Percentiles rank a stretch among this genome's conserved stretches.
phyloP scores from a whole-genome alignment of 768 basidiomycete genomes.

The Xerocomus spinulosus region DNA sequence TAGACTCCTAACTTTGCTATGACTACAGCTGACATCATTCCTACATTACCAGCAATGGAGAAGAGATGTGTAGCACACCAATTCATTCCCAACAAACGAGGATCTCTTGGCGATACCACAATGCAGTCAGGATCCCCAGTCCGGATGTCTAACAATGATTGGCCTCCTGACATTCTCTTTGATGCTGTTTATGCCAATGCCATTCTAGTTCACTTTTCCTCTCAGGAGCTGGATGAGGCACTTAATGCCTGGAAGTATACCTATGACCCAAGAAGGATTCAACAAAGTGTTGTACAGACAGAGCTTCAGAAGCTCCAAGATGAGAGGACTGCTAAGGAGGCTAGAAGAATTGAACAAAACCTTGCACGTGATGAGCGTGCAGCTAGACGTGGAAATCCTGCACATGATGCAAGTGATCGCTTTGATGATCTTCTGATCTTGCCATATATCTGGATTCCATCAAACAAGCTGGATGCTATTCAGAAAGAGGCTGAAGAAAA shows the following conservation, averaged over 20 bases:
- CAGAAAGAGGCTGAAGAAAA: not conserved
- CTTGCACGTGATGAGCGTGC: not conserved
- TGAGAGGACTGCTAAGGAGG: not conserved
- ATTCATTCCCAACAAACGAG: not conserved
- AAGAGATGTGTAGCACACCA: not conserved
- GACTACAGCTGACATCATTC: not conserved
- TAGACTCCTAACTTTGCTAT: slow-evolving; percentile 10
- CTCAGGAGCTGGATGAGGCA: not conserved
- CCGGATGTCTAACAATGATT: not conserved
- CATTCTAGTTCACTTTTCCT: not conserved
- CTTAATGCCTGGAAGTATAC: not conserved
- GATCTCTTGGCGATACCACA: not conserved
- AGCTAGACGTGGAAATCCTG: not conserved
- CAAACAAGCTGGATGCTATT: not conserved
- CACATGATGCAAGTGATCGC: not conserved
- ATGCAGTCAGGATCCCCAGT: not conserved
- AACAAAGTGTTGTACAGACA: not conserved
- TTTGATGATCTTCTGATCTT: not conserved
- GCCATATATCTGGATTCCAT: not conserved
- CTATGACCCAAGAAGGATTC: not conserved
- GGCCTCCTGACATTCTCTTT: slow-evolving; percentile 7
- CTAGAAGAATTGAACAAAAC: not conserved
- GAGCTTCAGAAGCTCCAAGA: not conserved
- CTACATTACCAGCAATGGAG: not conserved
- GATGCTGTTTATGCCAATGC: slow-evolving; percentile 1